phyloP scores from a whole-genome alignment of 106 monocot species.

The Allium cepa region DNA sequence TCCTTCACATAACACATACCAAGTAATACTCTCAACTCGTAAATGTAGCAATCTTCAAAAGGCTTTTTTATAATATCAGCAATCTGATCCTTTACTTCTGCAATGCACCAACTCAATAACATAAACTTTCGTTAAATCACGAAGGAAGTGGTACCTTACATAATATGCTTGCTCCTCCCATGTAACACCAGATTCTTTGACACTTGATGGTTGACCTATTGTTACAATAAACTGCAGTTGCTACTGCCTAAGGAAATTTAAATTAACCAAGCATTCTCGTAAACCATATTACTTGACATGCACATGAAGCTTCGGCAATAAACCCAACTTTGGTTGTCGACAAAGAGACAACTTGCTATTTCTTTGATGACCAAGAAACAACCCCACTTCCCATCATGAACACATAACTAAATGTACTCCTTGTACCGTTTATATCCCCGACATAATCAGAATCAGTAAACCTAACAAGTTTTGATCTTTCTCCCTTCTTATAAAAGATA shows the following conservation, averaged over 20 bases:
- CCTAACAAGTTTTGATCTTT: constrained; percentile 6
- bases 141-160: not conserved
- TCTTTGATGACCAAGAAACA: constrained; percentile 11
- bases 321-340: constrained; percentile 7
- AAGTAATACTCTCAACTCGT: not conserved
- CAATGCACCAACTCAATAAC: not conserved
- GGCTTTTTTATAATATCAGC: constrained; percentile 11
- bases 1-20: not conserved
- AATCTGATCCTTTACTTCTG: not conserved
- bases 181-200: constrained; percentile 10
- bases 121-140: not conserved
- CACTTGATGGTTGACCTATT: constrained; percentile 4
- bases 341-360: constrained; percentile 1
- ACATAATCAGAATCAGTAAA: constrained; percentile 12
- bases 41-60: not conserved
- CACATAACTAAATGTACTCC: constrained; percentile 6
- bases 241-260: not conserved
- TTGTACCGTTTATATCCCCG: not conserved
- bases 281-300: not conserved
- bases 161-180: not conserved
- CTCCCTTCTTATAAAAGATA: not conserved
- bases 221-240: constrained; percentile 2
- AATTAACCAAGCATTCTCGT: not conserved
- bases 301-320: not conserved
- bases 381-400: not conserved